Base-by-base conservation (phyloP, 257 asterid genomes). In the Anisodus tanguticus region DNA sequence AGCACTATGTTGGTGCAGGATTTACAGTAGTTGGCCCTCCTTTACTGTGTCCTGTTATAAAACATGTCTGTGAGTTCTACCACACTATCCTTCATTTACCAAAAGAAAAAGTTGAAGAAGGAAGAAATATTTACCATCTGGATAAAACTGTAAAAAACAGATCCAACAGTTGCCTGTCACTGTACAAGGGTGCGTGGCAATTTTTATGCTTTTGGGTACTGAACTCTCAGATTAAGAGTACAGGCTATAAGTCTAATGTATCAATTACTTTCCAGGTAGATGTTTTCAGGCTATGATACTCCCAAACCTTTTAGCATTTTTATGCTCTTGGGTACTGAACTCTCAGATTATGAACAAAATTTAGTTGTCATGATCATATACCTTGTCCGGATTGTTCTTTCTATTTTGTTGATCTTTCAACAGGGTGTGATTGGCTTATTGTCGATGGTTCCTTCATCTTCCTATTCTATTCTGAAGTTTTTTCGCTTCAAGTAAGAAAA, bases 401-500 rank as follows among this genome's bases (percentile, higher is more conserved):
- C 45, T 41, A 41, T 41, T 5, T 5, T 39, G 51, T 39, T 16
- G 77, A 69, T 69, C 78, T 39, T n/a, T 39, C 78, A 39, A 17
- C 53, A 17, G 17, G 68, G 3, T 62, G 37, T 22, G 13, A 62
- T 22, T 19, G 39, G 39, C 68, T 62, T 19, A 62, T 8, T 2
- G 1, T 62, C 2, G 6, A 5, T 62, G 26, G 78, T 41, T 69
- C 78, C 54, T 69, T 69, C 54, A 69, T 69, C 78, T 69, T 41
- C 78, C 54, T 69, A 10, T 69, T 69, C 78, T 69, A 6, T 69
- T 69, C 31, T 41, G 22, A 67, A 67, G 49, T 67, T 6, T 67
- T 64, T 59, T 37, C 13, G 51, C 76, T 67, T 37, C 3, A 39
- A 67, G 76, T 35, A 68, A 69, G 26, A 19, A 0, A 69, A 69